Percentiles rank a stretch among this genome's conserved stretches.
Evolutionary conservation across 768 basidiomycete genomes (phyloP).

Genomic region (Kwoniella mangroviensis): DNA sequence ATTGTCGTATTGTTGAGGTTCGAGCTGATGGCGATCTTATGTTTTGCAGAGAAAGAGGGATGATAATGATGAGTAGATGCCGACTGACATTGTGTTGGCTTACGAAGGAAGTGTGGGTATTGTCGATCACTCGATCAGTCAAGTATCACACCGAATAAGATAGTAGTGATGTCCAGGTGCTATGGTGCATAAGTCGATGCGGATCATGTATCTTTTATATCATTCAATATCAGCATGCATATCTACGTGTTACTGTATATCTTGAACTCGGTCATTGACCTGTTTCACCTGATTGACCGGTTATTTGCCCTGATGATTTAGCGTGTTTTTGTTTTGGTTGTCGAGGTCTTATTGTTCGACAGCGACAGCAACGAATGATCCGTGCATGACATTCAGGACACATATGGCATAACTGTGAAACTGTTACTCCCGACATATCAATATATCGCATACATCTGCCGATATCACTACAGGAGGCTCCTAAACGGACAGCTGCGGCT

Average conservation of each 20-base stretch:
- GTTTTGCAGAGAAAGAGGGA: conserved; percentile 23
- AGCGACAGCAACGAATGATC: neutral
- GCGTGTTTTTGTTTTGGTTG: neutral
- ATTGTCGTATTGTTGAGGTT: neutral
- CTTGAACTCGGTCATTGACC: neutral
- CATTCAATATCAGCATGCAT: neutral
- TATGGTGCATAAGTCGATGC: neutral
- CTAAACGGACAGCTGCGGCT: no score
- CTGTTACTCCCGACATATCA: no score
- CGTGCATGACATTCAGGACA: neutral
- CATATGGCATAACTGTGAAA: no score
- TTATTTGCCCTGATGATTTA: neutral
- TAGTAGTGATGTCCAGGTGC: neutral
- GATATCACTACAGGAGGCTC: neutral
- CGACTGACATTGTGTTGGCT: neutral
- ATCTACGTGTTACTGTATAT: neutral
- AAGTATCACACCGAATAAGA: no score
- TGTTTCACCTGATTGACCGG: neutral
- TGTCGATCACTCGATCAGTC: no score
- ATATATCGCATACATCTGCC: no score
- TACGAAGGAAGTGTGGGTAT: neutral
- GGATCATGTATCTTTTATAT: neutral
- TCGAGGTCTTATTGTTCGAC: neutral
- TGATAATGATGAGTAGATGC: conserved; percentile 21
- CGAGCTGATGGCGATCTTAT: neutral